phyloP scores from a whole-genome alignment of 495 filamentous ascomycete species.

The Xylaria scruposa region DNA sequence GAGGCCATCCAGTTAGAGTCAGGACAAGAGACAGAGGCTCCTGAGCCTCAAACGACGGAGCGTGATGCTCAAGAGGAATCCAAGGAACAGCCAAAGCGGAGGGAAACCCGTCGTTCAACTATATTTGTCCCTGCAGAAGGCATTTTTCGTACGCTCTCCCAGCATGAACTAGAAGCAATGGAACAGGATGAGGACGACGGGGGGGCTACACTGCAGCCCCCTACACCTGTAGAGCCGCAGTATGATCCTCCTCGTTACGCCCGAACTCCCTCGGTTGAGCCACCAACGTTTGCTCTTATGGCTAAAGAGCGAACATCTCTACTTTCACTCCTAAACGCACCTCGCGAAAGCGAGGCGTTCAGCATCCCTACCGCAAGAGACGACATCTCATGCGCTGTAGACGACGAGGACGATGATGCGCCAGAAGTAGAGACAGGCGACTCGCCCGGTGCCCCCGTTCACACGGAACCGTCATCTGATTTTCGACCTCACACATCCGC shows the following conservation, averaged over 20 bases:
- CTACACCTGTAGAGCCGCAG: conserved; percentile 35
- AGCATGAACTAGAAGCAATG: conserved; percentile 47
- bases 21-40: not conserved
- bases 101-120: conserved; percentile 45
- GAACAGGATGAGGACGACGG: conserved; percentile 28
- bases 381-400: conserved; percentile 17
- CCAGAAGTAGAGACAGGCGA: conserved; percentile 21
- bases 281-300: conserved; percentile 54
- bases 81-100: conserved; percentile 34
- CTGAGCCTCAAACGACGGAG: conserved; percentile 13
- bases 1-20: conserved; percentile 12
- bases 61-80: conserved; percentile 31
- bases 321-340: conserved; percentile 61
- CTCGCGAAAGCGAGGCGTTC: conserved; percentile 45
- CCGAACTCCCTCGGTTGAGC: conserved; percentile 60
- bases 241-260: conserved; percentile 37
- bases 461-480: not conserved
- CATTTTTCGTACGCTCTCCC: conserved; percentile 59
- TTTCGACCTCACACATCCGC: conserved; percentile 48
- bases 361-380: conserved; percentile 47
- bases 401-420: conserved; percentile 28
- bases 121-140: conserved; percentile 59
- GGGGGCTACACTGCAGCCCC: conserved; percentile 34
- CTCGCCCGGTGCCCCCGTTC: not conserved
- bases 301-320: conserved; percentile 56